Evolutionary conservation across 1,139 yeast species (phyloP), one percentile per base, ranked within the genome.

Genomic region (Suhomyces wounanorum): DNA sequence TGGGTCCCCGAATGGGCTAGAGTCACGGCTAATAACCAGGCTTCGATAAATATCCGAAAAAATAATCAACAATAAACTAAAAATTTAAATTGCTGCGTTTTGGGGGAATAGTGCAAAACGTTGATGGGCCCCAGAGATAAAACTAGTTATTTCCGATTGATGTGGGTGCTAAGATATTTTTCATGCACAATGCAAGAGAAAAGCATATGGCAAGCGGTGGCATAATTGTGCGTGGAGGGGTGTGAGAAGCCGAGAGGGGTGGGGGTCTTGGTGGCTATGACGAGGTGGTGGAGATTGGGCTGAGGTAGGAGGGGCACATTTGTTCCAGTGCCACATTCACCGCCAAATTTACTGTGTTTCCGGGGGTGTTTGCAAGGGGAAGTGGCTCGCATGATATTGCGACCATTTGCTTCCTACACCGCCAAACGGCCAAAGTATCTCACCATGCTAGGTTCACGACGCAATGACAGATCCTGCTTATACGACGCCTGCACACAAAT

Each of bases 141-240:
- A 33, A 33, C 37, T 33, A 23, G 21, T 46, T 28, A 41, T 37
- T n/a, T 41, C 49, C 45, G 49, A 41, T 40, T 31, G 14, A 30
- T 11, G 39, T 36, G 36, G 16, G 30, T 10, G 10, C 25, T 18
- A 28, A 28, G 16, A 30, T 43, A 39, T 43, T 43, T 43, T 43
- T 47, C 14, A 39, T 47, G 50, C 47, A 45, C 23, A 26, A 40
- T 47, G 50, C 50, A 39, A 47, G 50, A 30, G 50, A 47, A 47
- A 33, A 38, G 36, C 30, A 37, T 16, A 40, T 41, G 42, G 45
- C 41, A 40, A 31, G 21, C 21, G 33, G 26, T 26, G 35, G 40
- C 40, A 45, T 40, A 31, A 37, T 18, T 31, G 36, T 45, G 50
- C 37, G 30, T 38, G 28, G 28, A 28, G 42, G 17, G 33, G 42